These are phyloP conservation scores for Geotrichum phurueaensis DNA, from an alignment of 1,139 yeast species.

Conservation along the genomic window DNA sequence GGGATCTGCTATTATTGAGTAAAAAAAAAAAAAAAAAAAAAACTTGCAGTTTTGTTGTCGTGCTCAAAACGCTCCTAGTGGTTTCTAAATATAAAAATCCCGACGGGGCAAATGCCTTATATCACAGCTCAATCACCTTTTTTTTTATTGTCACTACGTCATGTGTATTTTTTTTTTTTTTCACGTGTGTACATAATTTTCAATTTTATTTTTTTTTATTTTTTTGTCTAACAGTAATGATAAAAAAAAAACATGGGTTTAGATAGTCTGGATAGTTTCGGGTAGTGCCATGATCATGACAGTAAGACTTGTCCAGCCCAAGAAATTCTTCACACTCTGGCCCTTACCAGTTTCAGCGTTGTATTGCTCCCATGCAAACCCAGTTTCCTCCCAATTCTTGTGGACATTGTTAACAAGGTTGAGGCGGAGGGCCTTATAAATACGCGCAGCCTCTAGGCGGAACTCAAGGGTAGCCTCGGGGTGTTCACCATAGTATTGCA, in stretches of 20 bases:
- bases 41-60: not conserved
- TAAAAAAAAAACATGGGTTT: not conserved
- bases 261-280: slow-evolving; percentile 29
- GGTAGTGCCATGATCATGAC: slow-evolving; percentile 81
- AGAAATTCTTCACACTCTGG: slow-evolving; percentile 79
- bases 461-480: slow-evolving; percentile 23
- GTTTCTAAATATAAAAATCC: no score
- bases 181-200: no score
- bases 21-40: not conserved
- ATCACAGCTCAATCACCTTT: no score
- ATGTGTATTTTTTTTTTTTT: no score
- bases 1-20: slow-evolving; percentile 14
- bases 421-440: slow-evolving; percentile 54
- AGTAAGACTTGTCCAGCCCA: slow-evolving; percentile 90
- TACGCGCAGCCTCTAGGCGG: slow-evolving; percentile 38
- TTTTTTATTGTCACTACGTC: no score
- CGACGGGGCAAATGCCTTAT: no score
- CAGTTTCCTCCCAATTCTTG: slow-evolving; percentile 64
- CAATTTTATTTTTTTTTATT: no score
- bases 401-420: slow-evolving; percentile 66
- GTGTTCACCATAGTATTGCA: slow-evolving; percentile 46
- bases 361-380: slow-evolving; percentile 89
- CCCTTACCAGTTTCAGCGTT: slow-evolving; percentile 70
- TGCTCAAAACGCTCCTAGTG: no score
- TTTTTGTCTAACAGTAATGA: no score